Evolutionary conservation across 1,284 basidiomycete genomes (phyloP), one percentile per base, ranked within the genome.

Genomic region (Inonotus hispidus): DNA sequence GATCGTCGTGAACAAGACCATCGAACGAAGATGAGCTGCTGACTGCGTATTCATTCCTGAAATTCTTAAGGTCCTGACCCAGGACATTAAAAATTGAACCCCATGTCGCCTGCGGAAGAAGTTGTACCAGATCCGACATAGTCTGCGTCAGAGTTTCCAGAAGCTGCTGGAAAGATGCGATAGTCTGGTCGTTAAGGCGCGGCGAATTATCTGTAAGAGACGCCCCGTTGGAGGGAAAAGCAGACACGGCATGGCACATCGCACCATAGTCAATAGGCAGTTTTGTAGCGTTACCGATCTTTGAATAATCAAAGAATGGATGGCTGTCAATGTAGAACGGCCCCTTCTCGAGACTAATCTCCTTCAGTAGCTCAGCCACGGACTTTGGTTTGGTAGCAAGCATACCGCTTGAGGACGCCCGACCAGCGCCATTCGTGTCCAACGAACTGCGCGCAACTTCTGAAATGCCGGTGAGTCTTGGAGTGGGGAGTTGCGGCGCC

Each of bases 91-190:
- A 63, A 8, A 63, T 63, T 10, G 62, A 49, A 62, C 62, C 89
- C 90, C 89, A 92, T 2, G 90, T 92, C 10, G 88, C 89, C 32
- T 90, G 86, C 29, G 90, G 90, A 63, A 92, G 84, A 43, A 92
- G 79, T 11, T 88, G 85, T 39, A 92, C 76, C 25, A 92, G 74
- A 66, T 92, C 90, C 6, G 90, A 92, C 66, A 92, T 92, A 0
- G 90, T 92, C 69, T 92, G 90, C 0, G 90, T 92, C 55, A 92
- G 74, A 0, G 90, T 92, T 75, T 92, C 90, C 32, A 92, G 76
- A 1, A 92, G 76, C 68, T 91, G 89, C 67, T 92, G 89, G 74
- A 92, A 92, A 14, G 90, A 91, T 2, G 88, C 88, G 21, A 92
- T 88, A 1, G 90, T 90, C 50, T 90, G 88, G 71, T 92, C 90